Conservation (phyloP, 257 asterid species). For the Fraxinus americana region DNA sequence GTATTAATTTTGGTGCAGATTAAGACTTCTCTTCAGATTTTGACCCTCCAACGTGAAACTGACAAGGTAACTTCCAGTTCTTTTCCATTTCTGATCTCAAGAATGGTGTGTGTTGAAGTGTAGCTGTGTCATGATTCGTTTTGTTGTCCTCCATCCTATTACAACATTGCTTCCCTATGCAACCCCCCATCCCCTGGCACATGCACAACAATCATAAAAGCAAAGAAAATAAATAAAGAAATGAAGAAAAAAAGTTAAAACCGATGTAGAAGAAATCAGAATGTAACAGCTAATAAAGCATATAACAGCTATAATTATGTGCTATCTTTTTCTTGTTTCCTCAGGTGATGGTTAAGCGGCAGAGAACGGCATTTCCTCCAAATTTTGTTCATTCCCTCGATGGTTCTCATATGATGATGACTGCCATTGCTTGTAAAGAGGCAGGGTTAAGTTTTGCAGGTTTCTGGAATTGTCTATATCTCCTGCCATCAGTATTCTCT, state of each 20-base stretch:
- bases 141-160: not conserved
- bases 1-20: slow-evolving; percentile 60
- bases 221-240: not conserved
- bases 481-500: not conserved
- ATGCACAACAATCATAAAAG: not conserved
- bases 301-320: slow-evolving; percentile 7
- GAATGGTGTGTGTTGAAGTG: not conserved
- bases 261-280: not conserved
- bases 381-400: slow-evolving; percentile 97
- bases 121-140: slow-evolving; percentile 6
- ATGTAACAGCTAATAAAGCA: slow-evolving; percentile 1
- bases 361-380: slow-evolving; percentile 93
- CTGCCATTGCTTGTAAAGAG: slow-evolving; percentile 89
- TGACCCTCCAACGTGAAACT: slow-evolving; percentile 88
- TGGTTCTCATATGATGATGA: slow-evolving; percentile 99
- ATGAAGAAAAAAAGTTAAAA: not conserved
- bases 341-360: slow-evolving; percentile 90
- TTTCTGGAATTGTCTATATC: not conserved
- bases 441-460: slow-evolving; percentile 95
- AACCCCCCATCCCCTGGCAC: too few species aligned
- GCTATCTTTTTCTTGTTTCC: slow-evolving; percentile 21
- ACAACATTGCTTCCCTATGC: not conserved
- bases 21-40: slow-evolving; percentile 92
- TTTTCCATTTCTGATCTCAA: not conserved
- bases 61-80: slow-evolving; percentile 58